Base-by-base conservation (phyloP, 257 asterid species). In the Solanum stenotomum region DNA sequence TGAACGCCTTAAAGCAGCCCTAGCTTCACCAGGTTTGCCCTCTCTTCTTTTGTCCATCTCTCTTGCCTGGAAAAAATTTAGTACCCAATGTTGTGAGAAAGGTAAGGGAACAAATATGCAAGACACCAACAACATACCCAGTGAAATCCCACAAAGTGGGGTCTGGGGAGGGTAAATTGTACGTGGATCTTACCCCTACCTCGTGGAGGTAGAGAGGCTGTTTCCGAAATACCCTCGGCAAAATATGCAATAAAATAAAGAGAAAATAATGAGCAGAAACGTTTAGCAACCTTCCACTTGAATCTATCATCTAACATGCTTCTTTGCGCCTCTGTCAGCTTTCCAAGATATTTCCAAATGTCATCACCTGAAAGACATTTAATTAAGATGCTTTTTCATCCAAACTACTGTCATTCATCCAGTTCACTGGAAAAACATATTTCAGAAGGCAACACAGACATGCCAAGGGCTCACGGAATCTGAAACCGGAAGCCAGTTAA, bases 231-330 rank as follows among this genome's bases (percentile, higher is more conserved):
- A 65, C 72, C 31, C 72, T n/a, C 72, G 4, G 33, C 71, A 44
- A 27, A 27, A 27, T 63, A 68, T 42, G 84, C 27, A 70, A 88
- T 14, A 87, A 22, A 82, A 82, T 22, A 31, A 31, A 78, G 75
- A n/a, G 29, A 67, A 84, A 75, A 46, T 70, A 75, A 65, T 11
- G 11, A 84, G 72, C 68, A 79, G 40, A 31, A 49, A 42, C 49
- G 56, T 25, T 33, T 31, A 84, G 93, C 75, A 87, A 97, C 99
- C 99, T 97, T 97, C 98, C 99, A 96, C 94, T 96, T 97, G 90
- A 97, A 97, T 92, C 98, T 91, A 89, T 97, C 99, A 90, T 97
- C 99, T 90, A 97, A 88, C 99, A 97, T 97, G 91, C 99, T 97
- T 91, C 99, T 94, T 89, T 97, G 99, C 25, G 99, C 99, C 87